Conservation (phyloP, 2,329 filamentous ascomycete genomes). For the Beauveria scarabaeidicola region DNA sequence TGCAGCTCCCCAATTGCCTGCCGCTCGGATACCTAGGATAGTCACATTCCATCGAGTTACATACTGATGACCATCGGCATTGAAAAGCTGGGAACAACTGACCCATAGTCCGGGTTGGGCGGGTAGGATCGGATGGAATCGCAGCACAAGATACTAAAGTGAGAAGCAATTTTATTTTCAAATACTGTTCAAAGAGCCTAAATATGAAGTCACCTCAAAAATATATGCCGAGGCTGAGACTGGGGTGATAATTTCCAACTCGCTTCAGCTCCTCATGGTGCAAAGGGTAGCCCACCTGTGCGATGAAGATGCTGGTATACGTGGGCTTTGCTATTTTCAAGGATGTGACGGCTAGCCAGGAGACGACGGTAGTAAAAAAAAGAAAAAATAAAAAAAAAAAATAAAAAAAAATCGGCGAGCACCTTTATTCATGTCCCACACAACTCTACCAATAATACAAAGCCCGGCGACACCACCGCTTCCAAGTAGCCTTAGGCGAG, state of each 20-base stretch:
- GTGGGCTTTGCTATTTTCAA: background rate
- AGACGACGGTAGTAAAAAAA: too few species aligned
- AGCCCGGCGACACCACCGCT: background rate
- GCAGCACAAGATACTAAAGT: background rate
- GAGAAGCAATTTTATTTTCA: background rate
- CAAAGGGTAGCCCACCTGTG: background rate
- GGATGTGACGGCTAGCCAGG: background rate
- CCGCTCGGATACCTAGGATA: background rate
- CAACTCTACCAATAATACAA: background rate
- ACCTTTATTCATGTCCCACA: background rate
- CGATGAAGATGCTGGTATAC: background rate
- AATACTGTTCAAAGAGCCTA: background rate
- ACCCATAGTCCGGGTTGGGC: background rate
- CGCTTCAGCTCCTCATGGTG: background rate
- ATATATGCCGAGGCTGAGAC: background rate
- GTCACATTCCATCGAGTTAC: background rate
- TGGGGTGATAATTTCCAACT: background rate
- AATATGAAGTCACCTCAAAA: background rate
- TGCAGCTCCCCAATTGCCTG: background rate
- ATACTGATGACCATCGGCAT: background rate
- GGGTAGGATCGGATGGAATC: background rate
- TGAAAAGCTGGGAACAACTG: background rate
- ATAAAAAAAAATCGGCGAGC: background rate
- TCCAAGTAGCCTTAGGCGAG: background rate
- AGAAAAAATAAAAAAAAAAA: background rate